Percentiles rank a stretch among this genome's conserved stretches.
These are phyloP conservation scores for Geoglossum cookeanum DNA, from an alignment of 2,329 filamentous ascomycete species.

Conservation along the genomic window DNA sequence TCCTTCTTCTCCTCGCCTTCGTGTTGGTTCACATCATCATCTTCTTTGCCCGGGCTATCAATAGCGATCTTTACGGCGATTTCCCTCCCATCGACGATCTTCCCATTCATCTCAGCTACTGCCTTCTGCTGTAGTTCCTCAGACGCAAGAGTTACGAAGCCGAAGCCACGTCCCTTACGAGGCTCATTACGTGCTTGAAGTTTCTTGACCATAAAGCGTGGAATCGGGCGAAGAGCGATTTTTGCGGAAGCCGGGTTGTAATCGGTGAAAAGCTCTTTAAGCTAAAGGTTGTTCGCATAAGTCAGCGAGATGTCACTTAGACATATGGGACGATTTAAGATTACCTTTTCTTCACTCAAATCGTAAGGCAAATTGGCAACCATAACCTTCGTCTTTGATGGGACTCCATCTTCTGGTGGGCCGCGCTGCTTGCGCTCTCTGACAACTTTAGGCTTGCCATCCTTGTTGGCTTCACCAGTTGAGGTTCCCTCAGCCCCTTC, in stretches of 20 bases:
- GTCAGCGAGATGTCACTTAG: not conserved
- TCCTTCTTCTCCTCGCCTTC: slow-evolving; percentile 24
- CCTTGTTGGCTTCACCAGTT: slow-evolving; percentile 22
- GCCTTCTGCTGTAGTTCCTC: slow-evolving; percentile 97
- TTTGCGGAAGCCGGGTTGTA: slow-evolving; percentile 91
- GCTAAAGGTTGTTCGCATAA: slow-evolving; percentile 32
- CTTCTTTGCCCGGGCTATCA: slow-evolving; percentile 98
- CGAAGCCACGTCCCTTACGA: slow-evolving; percentile 97
- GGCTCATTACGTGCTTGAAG: slow-evolving; percentile 93
- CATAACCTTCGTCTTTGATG: slow-evolving; percentile 99
- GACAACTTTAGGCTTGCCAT: slow-evolving; percentile 27
- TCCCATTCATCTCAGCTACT: slow-evolving; percentile 95
- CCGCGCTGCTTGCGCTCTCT: slow-evolving; percentile 64
- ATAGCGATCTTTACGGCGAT: slow-evolving; percentile 99
- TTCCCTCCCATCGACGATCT: slow-evolving; percentile 95
- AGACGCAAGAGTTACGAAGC: slow-evolving; percentile 87
- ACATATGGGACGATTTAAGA: slow-evolving; percentile 13
- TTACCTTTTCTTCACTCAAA: slow-evolving; percentile 88
- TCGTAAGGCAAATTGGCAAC: slow-evolving; percentile 98
- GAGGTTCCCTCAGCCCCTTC: slow-evolving; percentile 28
- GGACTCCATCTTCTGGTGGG: slow-evolving; percentile 88
- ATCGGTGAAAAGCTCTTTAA: slow-evolving; percentile 88
- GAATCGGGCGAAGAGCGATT: slow-evolving; percentile 95
- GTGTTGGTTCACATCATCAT: slow-evolving; percentile 41
- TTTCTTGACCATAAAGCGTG: slow-evolving; percentile 99